Evolutionary conservation across 2,329 filamentous ascomycete genomes (phyloP).

Genomic region (Botrytis medusae): DNA sequence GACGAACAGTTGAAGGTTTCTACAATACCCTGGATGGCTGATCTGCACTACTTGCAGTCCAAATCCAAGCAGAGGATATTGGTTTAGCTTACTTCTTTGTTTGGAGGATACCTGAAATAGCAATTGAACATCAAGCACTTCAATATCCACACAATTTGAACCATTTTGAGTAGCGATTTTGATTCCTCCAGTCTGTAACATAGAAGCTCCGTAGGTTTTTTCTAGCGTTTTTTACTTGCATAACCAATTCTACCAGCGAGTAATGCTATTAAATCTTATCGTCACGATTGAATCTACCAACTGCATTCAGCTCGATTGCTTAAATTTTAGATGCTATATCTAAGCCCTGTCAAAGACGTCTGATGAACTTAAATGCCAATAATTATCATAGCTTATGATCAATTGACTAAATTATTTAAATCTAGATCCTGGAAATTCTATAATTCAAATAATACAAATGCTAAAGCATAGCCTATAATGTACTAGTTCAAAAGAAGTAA

Average conservation of each 20-base stretch:
- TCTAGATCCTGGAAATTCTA: neutral
- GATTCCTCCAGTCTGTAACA: neutral
- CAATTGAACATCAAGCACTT: neutral
- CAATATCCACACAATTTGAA: neutral
- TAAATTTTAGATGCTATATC: neutral
- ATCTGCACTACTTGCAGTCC: neutral
- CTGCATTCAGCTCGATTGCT: neutral
- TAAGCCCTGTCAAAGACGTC: neutral
- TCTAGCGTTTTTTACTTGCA: neutral
- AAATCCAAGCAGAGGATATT: neutral
- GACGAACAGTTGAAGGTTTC: neutral
- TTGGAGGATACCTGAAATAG: neutral
- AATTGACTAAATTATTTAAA: too few relatives aligned
- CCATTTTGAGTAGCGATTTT: neutral
- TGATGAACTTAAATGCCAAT: neutral
- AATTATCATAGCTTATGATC: neutral
- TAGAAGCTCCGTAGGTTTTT: too few relatives aligned
- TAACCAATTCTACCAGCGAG: neutral
- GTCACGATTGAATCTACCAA: neutral
- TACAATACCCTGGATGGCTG: neutral
- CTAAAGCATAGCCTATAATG: neutral
- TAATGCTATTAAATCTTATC: neutral
- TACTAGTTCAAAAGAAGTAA: neutral
- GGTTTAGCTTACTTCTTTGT: neutral
- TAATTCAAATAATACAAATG: neutral